A percentile compares a stretch with the other conserved stretches of the same genome.
These are phyloP conservation scores for Penicillium psychrosexuale DNA, from an alignment of 2,329 filamentous ascomycete genomes.

Conservation along the genomic window DNA sequence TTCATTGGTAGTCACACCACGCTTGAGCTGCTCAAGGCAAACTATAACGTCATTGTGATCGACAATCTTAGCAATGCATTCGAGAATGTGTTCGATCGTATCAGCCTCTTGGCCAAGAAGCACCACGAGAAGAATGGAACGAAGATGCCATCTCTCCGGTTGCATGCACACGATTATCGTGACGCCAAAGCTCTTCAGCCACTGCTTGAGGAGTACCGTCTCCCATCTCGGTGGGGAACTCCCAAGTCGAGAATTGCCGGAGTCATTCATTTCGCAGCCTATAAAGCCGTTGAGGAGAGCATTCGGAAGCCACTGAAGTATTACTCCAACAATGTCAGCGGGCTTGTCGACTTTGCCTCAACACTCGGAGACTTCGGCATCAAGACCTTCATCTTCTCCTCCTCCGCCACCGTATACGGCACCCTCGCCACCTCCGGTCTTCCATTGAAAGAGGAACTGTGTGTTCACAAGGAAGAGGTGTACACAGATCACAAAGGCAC, in stretches of 20 bases:
- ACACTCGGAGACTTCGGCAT: slow-evolving; percentile 59
- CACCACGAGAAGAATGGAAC: slow-evolving; percentile 40
- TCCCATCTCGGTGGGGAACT: slow-evolving; percentile 32
- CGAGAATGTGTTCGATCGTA: slow-evolving; percentile 35
- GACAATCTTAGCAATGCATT: slow-evolving; percentile 44
- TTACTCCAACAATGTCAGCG: slow-evolving; percentile 66
- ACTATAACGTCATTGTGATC: slow-evolving; percentile 43
- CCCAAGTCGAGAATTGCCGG: slow-evolving; percentile 54
- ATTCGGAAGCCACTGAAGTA: slow-evolving; percentile 61
- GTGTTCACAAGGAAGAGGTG: slow-evolving; percentile 51
- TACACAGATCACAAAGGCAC: slow-evolving; percentile 45
- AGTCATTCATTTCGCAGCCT: slow-evolving; percentile 68
- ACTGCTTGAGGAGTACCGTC: slow-evolving; percentile 45
- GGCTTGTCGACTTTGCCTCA: slow-evolving; percentile 58
- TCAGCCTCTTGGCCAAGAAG: slow-evolving; percentile 32
- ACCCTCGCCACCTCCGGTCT: slow-evolving; percentile 50
- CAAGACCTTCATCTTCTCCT: slow-evolving; percentile 66
- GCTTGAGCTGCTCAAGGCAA: slow-evolving; percentile 41
- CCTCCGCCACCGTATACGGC: slow-evolving; percentile 66
- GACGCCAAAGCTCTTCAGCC: slow-evolving; percentile 42
- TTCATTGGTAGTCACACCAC: slow-evolving; percentile 46
- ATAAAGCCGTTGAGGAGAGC: slow-evolving; percentile 64
- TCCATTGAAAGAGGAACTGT: slow-evolving; percentile 56
- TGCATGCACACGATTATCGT: slow-evolving; percentile 51
- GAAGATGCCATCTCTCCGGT: slow-evolving; percentile 45